Conservation (phyloP, 106 monocot genomes). For the Dendrobium chrysotoxum region DNA sequence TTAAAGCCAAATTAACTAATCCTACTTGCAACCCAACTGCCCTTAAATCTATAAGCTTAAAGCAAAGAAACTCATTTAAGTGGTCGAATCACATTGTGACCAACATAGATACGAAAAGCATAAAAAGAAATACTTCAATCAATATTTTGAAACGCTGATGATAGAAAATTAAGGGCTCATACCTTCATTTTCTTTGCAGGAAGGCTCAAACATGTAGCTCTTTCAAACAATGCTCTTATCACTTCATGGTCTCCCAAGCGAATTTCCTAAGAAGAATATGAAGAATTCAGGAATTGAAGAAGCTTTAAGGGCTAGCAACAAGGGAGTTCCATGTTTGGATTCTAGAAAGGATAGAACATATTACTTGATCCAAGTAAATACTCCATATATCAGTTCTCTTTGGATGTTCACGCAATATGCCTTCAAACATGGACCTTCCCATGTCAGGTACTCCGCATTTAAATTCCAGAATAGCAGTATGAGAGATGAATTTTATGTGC, state of each 20-base stretch:
- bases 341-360: not conserved
- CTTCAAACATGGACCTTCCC: slow-evolving; percentile 75
- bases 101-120: too few relatives aligned
- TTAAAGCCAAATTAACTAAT: too few relatives aligned
- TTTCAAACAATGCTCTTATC: slow-evolving; percentile 74
- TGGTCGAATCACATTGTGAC: too few relatives aligned
- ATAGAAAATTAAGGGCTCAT: not conserved
- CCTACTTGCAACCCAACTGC: too few relatives aligned
- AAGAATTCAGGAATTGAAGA: not conserved
- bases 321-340: not conserved
- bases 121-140: not conserved
- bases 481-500: slow-evolving; percentile 87
- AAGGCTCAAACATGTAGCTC: slow-evolving; percentile 75
- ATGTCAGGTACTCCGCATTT: slow-evolving; percentile 61
- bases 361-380: slow-evolving; percentile 91
- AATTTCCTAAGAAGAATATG: slow-evolving; percentile 52
- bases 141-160: not conserved
- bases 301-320: not conserved
- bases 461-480: slow-evolving; percentile 75
- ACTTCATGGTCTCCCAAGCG: slow-evolving; percentile 65
- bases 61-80: too few relatives aligned
- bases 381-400: slow-evolving; percentile 95
- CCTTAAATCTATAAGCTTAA: too few relatives aligned
- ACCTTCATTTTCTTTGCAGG: slow-evolving; percentile 95
- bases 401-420: slow-evolving; percentile 71